Evolutionary conservation across 2,329 filamentous ascomycete species (phyloP).

Genomic region (Cryoendolithus antarcticus): DNA sequence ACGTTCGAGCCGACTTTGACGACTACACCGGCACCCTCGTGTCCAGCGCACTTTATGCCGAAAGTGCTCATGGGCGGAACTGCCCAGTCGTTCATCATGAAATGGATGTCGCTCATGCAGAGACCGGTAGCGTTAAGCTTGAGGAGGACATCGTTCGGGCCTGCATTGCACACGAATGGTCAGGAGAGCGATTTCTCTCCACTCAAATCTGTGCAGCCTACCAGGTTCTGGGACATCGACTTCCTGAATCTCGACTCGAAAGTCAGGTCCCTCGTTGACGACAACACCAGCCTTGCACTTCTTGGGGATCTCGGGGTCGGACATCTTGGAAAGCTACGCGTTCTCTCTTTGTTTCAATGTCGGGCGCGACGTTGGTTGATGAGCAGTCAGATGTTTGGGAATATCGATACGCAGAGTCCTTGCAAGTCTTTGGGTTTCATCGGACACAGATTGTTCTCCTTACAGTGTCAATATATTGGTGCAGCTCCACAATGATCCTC

Average conservation of each 20-base stretch:
- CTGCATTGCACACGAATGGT: constrained; percentile 17
- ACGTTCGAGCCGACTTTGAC: constrained; percentile 44
- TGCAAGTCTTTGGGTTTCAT: too few relatives aligned
- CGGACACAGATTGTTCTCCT: too few relatives aligned
- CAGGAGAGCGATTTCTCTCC: not conserved
- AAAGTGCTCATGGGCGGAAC: constrained; percentile 33
- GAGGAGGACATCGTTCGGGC: constrained; percentile 43
- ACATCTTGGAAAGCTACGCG: constrained; percentile 6
- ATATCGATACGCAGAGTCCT: too few relatives aligned
- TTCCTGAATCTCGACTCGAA: constrained; percentile 34
- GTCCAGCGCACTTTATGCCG: constrained; percentile 24
- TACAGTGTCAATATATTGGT: too few relatives aligned
- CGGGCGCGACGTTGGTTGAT: too few relatives aligned
- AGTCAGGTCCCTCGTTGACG: constrained; percentile 38
- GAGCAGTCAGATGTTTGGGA: too few relatives aligned
- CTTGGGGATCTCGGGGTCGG: constrained; percentile 30
- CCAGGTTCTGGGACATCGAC: constrained; percentile 39
- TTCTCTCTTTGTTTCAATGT: too few relatives aligned
- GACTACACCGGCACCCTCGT: constrained; percentile 43
- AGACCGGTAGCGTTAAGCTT: constrained; percentile 47
- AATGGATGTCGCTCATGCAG: constrained; percentile 46
- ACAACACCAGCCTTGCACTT: constrained; percentile 40
- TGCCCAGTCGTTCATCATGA: constrained; percentile 43
- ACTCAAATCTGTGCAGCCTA: constrained; percentile 11
- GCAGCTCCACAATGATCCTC: too few relatives aligned